Evolutionary conservation across 2,329 filamentous ascomycete genomes (phyloP).

Genomic region (Claviceps sp.): DNA sequence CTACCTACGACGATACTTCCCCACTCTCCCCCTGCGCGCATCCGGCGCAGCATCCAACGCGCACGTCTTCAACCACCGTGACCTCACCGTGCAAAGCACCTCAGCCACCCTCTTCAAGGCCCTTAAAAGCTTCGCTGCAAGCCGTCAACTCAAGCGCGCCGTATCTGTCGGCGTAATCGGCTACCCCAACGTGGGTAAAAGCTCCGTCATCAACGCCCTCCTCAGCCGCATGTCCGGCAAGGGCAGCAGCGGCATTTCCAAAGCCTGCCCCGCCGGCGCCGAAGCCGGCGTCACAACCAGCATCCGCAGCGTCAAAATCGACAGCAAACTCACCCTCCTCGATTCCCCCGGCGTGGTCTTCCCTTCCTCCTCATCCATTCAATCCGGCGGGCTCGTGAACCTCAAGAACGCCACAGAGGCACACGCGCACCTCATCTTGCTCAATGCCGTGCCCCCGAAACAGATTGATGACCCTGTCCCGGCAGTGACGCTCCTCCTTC

Average conservation of each 20-base stretch:
- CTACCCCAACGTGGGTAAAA: conserved; percentile 94
- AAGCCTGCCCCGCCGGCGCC: conserved; percentile 73
- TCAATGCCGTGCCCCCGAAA: conserved; percentile 87
- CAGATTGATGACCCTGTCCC: conserved; percentile 88
- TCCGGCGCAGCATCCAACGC: conserved; percentile 73
- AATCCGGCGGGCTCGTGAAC: conserved; percentile 28
- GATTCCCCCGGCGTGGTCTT: conserved; percentile 94
- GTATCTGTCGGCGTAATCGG: conserved; percentile 88
- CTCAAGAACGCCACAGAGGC: conserved; percentile 54
- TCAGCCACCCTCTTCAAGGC: conserved; percentile 76
- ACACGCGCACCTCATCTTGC: conserved; percentile 71
- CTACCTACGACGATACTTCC: conserved; percentile 79
- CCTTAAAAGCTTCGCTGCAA: conserved; percentile 76
- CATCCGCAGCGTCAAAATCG: conserved; percentile 81
- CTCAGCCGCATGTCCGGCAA: conserved; percentile 61
- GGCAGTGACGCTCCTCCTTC: conserved; percentile 72
- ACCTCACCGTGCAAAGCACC: conserved; percentile 75
- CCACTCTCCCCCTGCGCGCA: conserved; percentile 77
- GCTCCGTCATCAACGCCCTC: conserved; percentile 89
- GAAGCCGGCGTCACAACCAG: conserved; percentile 87
- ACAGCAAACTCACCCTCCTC: conserved; percentile 85
- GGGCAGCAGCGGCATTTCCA: conserved; percentile 35
- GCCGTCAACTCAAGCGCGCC: conserved; percentile 74
- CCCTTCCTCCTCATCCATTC: conserved; percentile 44
- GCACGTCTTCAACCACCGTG: conserved; percentile 82